Evolutionary conservation across 2,329 filamentous ascomycete genomes (phyloP).

Genomic region (Colletotrichum higginsianum): DNA sequence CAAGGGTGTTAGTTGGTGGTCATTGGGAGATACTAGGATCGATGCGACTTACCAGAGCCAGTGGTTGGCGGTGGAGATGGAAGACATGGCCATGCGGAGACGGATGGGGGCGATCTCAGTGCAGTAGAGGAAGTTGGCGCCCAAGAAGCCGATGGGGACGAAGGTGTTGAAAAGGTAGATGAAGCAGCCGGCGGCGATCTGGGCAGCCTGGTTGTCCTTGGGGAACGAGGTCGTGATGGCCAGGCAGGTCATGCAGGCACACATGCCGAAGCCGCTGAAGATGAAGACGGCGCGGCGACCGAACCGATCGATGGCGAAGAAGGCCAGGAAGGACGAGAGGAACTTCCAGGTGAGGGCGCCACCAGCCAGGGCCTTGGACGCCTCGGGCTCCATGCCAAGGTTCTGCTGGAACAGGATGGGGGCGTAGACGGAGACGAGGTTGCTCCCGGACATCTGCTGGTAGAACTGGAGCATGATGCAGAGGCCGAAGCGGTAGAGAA

Average conservation of each 20-base stretch:
- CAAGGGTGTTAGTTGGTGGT: slow-evolving; percentile 12
- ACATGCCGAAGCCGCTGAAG: slow-evolving; percentile 66
- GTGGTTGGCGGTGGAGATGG: slow-evolving; percentile 69
- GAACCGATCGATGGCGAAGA: slow-evolving; percentile 66
- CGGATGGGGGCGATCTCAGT: slow-evolving; percentile 69
- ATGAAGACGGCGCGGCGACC: slow-evolving; percentile 67
- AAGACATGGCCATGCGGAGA: slow-evolving; percentile 68
- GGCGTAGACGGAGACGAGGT: slow-evolving; percentile 56
- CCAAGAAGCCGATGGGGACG: slow-evolving; percentile 71
- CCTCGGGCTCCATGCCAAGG: slow-evolving; percentile 55
- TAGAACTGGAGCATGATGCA: slow-evolving; percentile 68
- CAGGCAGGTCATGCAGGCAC: slow-evolving; percentile 67
- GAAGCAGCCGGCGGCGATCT: slow-evolving; percentile 68
- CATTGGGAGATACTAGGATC: background rate
- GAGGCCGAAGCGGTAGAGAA: slow-evolving; percentile 64
- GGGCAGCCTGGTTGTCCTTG: slow-evolving; percentile 59
- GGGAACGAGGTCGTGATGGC: slow-evolving; percentile 67
- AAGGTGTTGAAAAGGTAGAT: slow-evolving; percentile 74
- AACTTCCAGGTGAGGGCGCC: slow-evolving; percentile 71
- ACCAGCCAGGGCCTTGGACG: slow-evolving; percentile 59
- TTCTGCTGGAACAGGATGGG: slow-evolving; percentile 58
- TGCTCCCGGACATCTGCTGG: slow-evolving; percentile 50
- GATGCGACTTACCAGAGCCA: slow-evolving; percentile 57
- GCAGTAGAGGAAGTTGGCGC: slow-evolving; percentile 73
- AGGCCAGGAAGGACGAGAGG: slow-evolving; percentile 64